phyloP scores from a whole-genome alignment of 805 yeast genomes.

The Candida broadrunensis region DNA sequence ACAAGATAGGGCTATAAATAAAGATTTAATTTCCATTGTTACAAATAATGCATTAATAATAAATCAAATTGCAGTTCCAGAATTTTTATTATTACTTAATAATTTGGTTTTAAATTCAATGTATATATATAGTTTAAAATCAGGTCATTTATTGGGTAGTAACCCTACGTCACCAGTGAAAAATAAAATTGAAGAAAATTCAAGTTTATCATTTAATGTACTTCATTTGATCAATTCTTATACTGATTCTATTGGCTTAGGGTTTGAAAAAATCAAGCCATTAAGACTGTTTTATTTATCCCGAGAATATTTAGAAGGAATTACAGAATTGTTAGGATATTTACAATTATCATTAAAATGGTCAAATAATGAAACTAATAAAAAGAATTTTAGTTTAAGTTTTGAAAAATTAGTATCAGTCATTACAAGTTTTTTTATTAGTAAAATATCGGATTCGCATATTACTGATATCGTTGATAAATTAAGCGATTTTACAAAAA shows the following conservation, averaged over 20 bases:
- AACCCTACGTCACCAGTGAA: constrained; percentile 30
- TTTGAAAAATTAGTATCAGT: constrained; percentile 27
- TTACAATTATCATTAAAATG: constrained; percentile 24
- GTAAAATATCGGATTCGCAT: constrained; percentile 17
- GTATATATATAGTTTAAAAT: constrained; percentile 23
- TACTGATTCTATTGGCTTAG: constrained; percentile 25
- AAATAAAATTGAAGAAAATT: constrained; percentile 9
- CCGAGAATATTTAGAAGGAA: constrained; percentile 36
- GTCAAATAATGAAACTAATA: constrained; percentile 14
- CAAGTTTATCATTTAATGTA: constrained; percentile 26
- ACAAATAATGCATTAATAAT: constrained; percentile 7
- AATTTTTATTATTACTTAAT: constrained; percentile 38
- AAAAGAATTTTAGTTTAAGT: constrained; percentile 12
- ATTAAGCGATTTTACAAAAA: constrained; percentile 33
- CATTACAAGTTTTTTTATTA: constrained; percentile 34
- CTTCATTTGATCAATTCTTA: constrained; percentile 35
- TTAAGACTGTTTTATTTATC: constrained; percentile 22
- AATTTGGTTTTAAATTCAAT: constrained; percentile 30
- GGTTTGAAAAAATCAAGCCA: constrained; percentile 20
- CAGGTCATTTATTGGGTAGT: constrained; percentile 30
- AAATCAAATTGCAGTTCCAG: constrained; percentile 38
- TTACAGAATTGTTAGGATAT: constrained; percentile 35
- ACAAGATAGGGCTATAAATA: not conserved
- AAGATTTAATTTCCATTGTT: not conserved
- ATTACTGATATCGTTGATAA: constrained; percentile 22